phyloP scores from a whole-genome alignment of 495 filamentous ascomycete genomes.

The Tuber indicum region DNA sequence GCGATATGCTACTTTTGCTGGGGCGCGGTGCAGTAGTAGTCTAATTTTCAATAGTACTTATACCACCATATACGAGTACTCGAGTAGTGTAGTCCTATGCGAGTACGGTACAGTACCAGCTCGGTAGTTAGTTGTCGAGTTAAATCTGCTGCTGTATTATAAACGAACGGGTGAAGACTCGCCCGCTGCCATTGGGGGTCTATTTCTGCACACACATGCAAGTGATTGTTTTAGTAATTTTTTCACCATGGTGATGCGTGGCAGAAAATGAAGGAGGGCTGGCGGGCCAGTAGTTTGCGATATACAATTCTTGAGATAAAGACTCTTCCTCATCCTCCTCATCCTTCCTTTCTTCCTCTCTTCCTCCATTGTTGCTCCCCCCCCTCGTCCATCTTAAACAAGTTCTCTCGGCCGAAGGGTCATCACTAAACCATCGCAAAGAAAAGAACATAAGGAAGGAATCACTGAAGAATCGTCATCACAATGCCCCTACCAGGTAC shows the following conservation, averaged over 20 bases:
- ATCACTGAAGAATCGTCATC: background rate
- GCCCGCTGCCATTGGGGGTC: background rate
- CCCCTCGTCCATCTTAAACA: background rate
- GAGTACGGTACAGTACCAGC: no score
- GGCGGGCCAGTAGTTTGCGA: background rate
- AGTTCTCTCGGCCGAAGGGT: background rate
- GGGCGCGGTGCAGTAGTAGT: background rate
- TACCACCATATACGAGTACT: background rate
- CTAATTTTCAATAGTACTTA: background rate
- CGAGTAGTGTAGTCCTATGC: no score
- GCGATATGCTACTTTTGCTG: background rate
- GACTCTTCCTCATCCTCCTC: background rate
- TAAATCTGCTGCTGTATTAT: background rate
- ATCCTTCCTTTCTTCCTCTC: background rate
- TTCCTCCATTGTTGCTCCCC: background rate
- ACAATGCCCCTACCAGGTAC: constrained; percentile 10
- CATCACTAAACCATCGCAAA: background rate
- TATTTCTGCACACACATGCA: background rate
- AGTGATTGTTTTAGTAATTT: background rate
- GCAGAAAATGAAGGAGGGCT: background rate
- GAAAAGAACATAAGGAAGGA: background rate
- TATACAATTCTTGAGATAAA: background rate
- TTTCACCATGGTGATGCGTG: background rate
- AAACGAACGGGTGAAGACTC: background rate
- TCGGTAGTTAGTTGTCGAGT: background rate